Percentiles rank a stretch among this genome's conserved stretches.
These are phyloP conservation scores for Maudiozyma humilis DNA, from an alignment of 1,139 yeast genomes.

Conservation along the genomic window DNA sequence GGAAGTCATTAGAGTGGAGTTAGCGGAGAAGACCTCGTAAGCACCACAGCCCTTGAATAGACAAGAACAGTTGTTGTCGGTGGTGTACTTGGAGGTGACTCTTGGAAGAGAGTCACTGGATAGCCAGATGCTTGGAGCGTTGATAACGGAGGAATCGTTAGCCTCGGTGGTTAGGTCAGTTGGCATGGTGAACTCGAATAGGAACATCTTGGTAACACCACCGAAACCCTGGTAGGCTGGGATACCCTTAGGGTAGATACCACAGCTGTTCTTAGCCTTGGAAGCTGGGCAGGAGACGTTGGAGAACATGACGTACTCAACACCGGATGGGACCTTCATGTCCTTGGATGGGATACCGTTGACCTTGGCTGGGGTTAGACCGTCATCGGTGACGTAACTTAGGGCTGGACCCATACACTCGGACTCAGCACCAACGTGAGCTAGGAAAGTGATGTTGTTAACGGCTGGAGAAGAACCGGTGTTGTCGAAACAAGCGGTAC, in stretches of 20 bases:
- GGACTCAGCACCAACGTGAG: conserved; percentile 40
- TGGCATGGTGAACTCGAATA: conserved; percentile 66
- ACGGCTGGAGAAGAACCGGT: conserved; percentile 20
- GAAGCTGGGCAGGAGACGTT: conserved; percentile 43
- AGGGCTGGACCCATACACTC: conserved; percentile 58
- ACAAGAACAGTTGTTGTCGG: conserved; percentile 56
- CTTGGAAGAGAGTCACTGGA: conserved; percentile 70
- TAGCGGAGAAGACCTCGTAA: conserved; percentile 57
- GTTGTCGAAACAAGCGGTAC: conserved; percentile 38
- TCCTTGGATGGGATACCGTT: conserved; percentile 45
- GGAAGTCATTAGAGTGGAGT: conserved; percentile 43
- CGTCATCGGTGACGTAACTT: conserved; percentile 41
- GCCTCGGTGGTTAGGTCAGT: conserved; percentile 32
- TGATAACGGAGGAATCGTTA: conserved; percentile 37
- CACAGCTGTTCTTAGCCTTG: conserved; percentile 32
- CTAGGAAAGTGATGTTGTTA: conserved; percentile 56
- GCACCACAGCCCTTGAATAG: conserved; percentile 80
- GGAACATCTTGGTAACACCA: conserved; percentile 57
- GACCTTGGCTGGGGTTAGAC: conserved; percentile 38
- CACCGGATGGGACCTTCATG: conserved; percentile 40
- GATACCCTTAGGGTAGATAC: conserved; percentile 61
- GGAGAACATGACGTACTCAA: conserved; percentile 53
- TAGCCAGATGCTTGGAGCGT: conserved; percentile 71
- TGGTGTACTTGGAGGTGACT: conserved; percentile 57
- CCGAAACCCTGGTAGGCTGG: conserved; percentile 68